Conservation (phyloP, 2,329 filamentous ascomycete genomes). For the Calonectria pauciramosa region DNA sequence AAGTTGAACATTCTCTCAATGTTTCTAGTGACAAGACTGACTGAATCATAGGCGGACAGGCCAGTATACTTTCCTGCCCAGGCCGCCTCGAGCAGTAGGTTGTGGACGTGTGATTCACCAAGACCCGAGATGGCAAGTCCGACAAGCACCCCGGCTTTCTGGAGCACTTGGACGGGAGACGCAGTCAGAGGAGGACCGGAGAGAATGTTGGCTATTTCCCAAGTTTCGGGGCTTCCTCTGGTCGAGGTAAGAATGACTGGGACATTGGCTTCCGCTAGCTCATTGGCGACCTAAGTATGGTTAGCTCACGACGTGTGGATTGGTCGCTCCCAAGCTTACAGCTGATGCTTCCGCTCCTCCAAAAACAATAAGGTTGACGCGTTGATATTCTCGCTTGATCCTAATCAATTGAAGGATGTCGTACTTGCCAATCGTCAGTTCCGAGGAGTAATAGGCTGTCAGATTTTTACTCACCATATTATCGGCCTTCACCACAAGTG, state of each 20-base stretch:
- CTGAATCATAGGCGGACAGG: background rate
- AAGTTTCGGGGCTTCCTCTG: background rate
- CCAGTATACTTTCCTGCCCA: background rate
- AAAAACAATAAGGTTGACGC: background rate
- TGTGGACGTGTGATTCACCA: background rate
- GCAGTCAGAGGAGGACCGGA: background rate
- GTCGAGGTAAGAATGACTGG: background rate
- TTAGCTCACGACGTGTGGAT: background rate
- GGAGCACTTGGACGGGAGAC: background rate
- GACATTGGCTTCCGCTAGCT: background rate
- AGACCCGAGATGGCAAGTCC: background rate
- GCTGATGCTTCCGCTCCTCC: background rate
- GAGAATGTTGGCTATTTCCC: background rate
- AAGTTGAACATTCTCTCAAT: background rate
- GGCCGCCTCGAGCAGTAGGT: background rate
- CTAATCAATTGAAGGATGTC: conserved; percentile 1
- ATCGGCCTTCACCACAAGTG: background rate
- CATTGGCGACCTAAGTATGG: background rate
- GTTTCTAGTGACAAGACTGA: background rate
- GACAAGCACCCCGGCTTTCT: background rate
- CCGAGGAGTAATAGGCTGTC: background rate
- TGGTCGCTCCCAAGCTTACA: background rate
- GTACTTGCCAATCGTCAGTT: background rate
- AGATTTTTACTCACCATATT: background rate
- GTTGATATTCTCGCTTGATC: background rate